Evolutionary conservation across 352 stramenopile species (phyloP).

Genomic region (Phytophthora pinifolia): DNA sequence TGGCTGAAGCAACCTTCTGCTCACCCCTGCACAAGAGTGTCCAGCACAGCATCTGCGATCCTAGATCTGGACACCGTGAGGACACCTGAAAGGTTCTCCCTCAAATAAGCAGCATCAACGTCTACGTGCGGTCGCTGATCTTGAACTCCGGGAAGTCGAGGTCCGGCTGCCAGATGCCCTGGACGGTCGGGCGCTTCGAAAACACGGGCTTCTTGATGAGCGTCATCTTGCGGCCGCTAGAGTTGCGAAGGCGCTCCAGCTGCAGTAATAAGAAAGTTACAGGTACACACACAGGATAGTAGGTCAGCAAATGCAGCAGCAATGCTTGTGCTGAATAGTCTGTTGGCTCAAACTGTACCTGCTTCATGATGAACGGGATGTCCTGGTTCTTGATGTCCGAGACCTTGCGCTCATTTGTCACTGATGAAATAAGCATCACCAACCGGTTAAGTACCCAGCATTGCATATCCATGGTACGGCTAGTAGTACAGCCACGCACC

Average conservation of each 20-base stretch:
- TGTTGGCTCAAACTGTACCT: conserved; percentile 40
- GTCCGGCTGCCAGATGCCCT: conserved; percentile 89
- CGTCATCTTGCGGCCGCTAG: conserved; percentile 89
- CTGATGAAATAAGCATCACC: conserved; percentile 25
- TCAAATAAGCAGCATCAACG: conserved; percentile 9
- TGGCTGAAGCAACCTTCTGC: too few species aligned
- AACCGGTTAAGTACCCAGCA: neutral
- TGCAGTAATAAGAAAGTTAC: conserved; percentile 19
- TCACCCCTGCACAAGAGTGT: too few species aligned
- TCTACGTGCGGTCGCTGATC: conserved; percentile 64
- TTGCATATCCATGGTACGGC: neutral
- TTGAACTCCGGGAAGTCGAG: conserved; percentile 86
- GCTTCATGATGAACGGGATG: conserved; percentile 75
- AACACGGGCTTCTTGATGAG: conserved; percentile 82
- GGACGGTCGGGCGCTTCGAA: conserved; percentile 77
- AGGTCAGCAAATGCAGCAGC: conserved; percentile 1
- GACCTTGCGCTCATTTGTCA: conserved; percentile 83
- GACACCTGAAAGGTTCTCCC: conserved; percentile 2
- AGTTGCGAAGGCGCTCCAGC: conserved; percentile 84
- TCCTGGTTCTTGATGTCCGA: conserved; percentile 90
- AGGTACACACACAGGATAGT: neutral
- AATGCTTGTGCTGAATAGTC: neutral
- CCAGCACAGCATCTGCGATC: neutral
- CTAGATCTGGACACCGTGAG: neutral
- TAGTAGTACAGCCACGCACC: conserved; percentile 34